Percentiles rank a stretch among this genome's conserved stretches.
These are phyloP conservation scores for Taxillus chinensis DNA, from an alignment of 164 flowering plant species.

Conservation along the genomic window DNA sequence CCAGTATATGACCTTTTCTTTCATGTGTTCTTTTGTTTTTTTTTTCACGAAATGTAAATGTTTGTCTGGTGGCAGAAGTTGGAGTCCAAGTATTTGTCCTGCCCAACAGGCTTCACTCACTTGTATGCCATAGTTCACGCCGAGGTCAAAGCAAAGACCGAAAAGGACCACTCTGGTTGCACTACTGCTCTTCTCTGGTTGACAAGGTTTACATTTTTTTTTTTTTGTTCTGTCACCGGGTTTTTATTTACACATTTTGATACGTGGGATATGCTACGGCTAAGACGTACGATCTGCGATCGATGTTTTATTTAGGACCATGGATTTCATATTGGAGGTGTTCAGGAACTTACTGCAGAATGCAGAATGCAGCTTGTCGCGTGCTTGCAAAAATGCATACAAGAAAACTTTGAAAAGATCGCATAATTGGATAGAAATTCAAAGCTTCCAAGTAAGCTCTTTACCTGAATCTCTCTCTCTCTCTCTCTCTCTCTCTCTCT, in stretches of 20 bases:
- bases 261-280: background rate
- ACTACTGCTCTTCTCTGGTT: slow-evolving; percentile 25
- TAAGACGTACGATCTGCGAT: background rate
- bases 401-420: slow-evolving; percentile 31
- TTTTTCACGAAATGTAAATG: too few relatives aligned
- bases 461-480: background rate
- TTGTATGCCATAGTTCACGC: background rate
- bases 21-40: too few relatives aligned
- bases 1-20: too few relatives aligned
- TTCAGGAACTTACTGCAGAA: slow-evolving; percentile 46
- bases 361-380: slow-evolving; percentile 51
- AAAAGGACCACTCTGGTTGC: slow-evolving; percentile 35
- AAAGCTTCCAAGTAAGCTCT: slow-evolving; percentile 13
- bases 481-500: background rate
- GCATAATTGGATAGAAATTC: slow-evolving; percentile 56
- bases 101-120: background rate
- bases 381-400: slow-evolving; percentile 27
- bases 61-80: background rate
- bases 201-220: slow-evolving; percentile 11
- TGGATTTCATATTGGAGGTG: slow-evolving; percentile 65
- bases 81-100: background rate
- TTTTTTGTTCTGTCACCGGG: background rate
- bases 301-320: slow-evolving; percentile 29
- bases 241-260: background rate
- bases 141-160: slow-evolving; percentile 2